phyloP scores from a whole-genome alignment of 257 asterid genomes.

The Ilex aquifolium region DNA sequence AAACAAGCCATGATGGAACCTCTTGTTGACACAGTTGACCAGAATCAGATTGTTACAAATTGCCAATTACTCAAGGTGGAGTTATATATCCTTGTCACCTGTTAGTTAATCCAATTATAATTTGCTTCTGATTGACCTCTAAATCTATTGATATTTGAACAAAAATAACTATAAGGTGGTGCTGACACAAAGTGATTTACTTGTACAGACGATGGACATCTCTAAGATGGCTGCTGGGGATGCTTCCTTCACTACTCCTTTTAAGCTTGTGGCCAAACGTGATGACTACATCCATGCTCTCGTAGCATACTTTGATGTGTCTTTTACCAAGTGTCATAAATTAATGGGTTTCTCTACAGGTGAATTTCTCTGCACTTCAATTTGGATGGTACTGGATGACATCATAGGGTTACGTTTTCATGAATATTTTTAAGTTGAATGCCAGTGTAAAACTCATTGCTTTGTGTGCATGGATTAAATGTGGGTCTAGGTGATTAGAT shows the following conservation, averaged over 20 bases:
- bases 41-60: conserved; percentile 87
- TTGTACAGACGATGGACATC: conserved; percentile 85
- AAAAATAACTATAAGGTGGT: neutral
- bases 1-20: conserved; percentile 88
- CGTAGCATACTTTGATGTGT: conserved; percentile 90
- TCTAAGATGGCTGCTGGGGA: conserved; percentile 84
- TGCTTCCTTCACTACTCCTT: conserved; percentile 89
- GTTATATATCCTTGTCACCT: neutral
- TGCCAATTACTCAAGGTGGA: conserved; percentile 80
- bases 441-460: too few species aligned
- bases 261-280: conserved; percentile 91
- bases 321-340: conserved; percentile 86
- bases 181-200: neutral
- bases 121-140: neutral
- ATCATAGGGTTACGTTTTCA: too few species aligned
- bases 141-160: neutral
- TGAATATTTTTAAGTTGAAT: too few species aligned
- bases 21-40: conserved; percentile 90
- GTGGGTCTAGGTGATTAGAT: too few species aligned
- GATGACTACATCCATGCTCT: conserved; percentile 96
- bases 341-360: conserved; percentile 92
- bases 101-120: too few species aligned
- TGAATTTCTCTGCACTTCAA: conserved; percentile 6
- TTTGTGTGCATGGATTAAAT: too few species aligned
- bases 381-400: neutral